These are phyloP conservation scores for Arthrobotrys sphaeroides DNA, from an alignment of 2,329 filamentous ascomycete species.

Conservation along the genomic window DNA sequence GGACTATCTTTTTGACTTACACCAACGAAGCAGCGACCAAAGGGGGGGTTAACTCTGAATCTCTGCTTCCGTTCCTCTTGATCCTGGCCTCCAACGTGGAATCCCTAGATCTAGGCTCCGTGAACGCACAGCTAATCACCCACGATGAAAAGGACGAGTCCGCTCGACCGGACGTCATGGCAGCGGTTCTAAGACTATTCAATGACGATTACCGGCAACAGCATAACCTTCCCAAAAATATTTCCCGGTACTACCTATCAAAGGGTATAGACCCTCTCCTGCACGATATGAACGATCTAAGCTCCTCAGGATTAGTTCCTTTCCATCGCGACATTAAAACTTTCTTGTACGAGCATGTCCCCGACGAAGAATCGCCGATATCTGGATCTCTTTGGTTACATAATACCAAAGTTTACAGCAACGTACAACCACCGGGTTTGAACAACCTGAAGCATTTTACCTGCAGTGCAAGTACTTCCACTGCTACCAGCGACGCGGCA, in stretches of 20 bases:
- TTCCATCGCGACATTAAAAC: too few species aligned
- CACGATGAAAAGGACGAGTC: neutral
- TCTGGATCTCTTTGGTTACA: neutral
- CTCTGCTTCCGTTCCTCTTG: constrained; percentile 15
- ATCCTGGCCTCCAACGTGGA: constrained; percentile 12
- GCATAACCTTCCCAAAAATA: neutral
- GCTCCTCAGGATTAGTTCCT: too few species aligned
- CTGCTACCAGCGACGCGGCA: neutral
- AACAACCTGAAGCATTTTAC: neutral
- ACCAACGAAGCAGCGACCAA: neutral
- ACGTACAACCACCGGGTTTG: neutral
- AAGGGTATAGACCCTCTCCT: neutral
- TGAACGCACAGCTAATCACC: neutral
- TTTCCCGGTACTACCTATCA: too few species aligned
- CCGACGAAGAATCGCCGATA: neutral
- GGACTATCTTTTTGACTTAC: neutral
- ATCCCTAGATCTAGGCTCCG: constrained; percentile 2
- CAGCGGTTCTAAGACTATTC: neutral
- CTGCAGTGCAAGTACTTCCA: neutral
- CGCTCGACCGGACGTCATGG: neutral
- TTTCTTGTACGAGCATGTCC: neutral
- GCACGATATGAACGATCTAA: neutral
- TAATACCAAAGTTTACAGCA: neutral
- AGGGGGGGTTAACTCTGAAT: constrained; percentile 25
- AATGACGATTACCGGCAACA: neutral